phyloP scores from a whole-genome alignment of 805 yeast genomes.

The Candida khao-thaluensis region DNA sequence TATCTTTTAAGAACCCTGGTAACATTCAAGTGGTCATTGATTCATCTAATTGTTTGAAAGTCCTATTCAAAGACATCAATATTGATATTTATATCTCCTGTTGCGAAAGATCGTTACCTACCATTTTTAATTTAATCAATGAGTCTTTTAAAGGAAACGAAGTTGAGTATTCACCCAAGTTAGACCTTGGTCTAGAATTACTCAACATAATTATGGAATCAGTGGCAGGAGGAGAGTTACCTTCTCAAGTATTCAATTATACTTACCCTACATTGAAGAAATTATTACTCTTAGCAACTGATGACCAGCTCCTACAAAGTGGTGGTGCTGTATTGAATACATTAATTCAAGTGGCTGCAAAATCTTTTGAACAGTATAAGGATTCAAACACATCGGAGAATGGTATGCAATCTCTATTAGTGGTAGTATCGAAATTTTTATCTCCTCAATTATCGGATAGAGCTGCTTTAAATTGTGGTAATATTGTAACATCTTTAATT shows the following conservation, averaged over 20 bases:
- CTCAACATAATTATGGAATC: conserved; percentile 50
- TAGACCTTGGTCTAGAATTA: conserved; percentile 57
- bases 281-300: conserved; percentile 49
- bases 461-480: conserved; percentile 79
- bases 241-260: conserved; percentile 39
- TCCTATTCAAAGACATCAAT: conserved; percentile 50
- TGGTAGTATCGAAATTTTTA: conserved; percentile 65
- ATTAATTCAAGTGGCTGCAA: conserved; percentile 46
- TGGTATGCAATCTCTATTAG: conserved; percentile 58
- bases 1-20: conserved; percentile 72
- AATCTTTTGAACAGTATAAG: conserved; percentile 29
- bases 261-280: conserved; percentile 44
- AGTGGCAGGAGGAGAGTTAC: conserved; percentile 25
- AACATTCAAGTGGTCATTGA: conserved; percentile 69
- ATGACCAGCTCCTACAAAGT: conserved; percentile 73
- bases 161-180: conserved; percentile 58
- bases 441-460: conserved; percentile 72
- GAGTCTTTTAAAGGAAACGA: conserved; percentile 20
- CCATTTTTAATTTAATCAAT: conserved; percentile 36
- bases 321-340: conserved; percentile 73
- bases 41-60: conserved; percentile 66
- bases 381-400: conserved; percentile 34
- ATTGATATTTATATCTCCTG: conserved; percentile 44
- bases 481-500: conserved; percentile 58
- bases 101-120: conserved; percentile 55